A percentile compares a stretch with the other conserved stretches of the same genome.
Evolutionary conservation across 768 basidiomycete genomes (phyloP).

Genomic region (Phlebiopsis gigantea): DNA sequence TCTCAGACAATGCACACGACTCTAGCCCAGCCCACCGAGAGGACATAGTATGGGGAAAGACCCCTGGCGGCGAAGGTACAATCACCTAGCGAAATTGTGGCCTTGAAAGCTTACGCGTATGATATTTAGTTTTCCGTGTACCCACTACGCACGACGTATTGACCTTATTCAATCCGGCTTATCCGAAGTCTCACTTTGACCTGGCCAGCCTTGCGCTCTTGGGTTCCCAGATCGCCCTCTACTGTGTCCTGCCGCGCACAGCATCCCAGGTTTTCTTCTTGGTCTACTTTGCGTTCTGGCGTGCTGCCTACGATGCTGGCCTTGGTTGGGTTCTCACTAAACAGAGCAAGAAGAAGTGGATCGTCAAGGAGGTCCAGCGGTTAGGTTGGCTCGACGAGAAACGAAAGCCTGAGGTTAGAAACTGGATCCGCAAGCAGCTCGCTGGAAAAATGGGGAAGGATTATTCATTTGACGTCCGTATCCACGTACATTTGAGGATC

Average conservation of each 20-base stretch:
- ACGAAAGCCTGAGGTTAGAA: constrained; percentile 53
- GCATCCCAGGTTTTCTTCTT: constrained; percentile 68
- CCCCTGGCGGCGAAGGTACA: constrained; percentile 70
- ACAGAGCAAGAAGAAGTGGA: constrained; percentile 95
- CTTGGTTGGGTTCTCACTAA: constrained; percentile 92
- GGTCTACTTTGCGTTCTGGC: constrained; percentile 90
- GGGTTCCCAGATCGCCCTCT: constrained; percentile 72
- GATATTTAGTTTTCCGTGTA: constrained; percentile 74
- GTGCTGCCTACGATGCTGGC: constrained; percentile 86
- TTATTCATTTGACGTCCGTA: constrained; percentile 80
- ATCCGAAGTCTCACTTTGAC: constrained; percentile 88
- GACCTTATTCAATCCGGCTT: constrained; percentile 77
- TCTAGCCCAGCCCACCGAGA: constrained; percentile 23
- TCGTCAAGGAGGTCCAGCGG: constrained; percentile 73
- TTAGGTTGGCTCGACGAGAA: constrained; percentile 86
- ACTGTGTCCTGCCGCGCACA: constrained; percentile 53
- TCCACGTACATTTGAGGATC: constrained; percentile 2
- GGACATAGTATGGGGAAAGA: constrained; percentile 87
- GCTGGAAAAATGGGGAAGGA: constrained; percentile 92
- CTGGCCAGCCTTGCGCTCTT: constrained; percentile 78
- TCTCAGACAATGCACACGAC: neutral
- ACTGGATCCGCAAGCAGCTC: constrained; percentile 86
- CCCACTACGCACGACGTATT: constrained; percentile 90
- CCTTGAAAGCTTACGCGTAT: neutral
- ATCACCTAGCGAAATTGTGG: neutral